Evolutionary conservation across 2,329 filamentous ascomycete species (phyloP).

Genomic region (Microdochium trichocladiopsis): DNA sequence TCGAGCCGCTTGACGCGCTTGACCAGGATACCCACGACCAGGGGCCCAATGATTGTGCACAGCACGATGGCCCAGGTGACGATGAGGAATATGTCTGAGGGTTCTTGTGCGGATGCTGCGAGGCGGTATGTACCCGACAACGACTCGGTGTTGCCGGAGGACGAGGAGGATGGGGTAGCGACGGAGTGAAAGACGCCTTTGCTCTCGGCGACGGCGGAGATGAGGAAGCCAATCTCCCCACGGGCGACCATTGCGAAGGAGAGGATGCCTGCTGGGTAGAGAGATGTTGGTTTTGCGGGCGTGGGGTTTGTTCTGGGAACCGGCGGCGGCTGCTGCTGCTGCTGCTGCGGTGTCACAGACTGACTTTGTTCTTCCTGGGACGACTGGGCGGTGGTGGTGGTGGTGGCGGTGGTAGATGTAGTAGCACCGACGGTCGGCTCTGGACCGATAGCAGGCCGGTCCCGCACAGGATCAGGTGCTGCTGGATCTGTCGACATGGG

Average conservation of each 20-base stretch:
- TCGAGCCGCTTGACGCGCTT: constrained; percentile 29
- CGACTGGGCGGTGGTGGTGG: neutral
- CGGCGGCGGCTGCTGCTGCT: neutral
- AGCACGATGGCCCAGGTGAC: constrained; percentile 48
- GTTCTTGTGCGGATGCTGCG: neutral
- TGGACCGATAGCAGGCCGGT: too few species aligned
- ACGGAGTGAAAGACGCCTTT: constrained; percentile 33
- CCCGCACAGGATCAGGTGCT: too few species aligned
- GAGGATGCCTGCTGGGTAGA: constrained; percentile 61
- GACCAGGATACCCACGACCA: constrained; percentile 39
- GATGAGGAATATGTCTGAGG: constrained; percentile 41
- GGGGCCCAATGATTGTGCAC: constrained; percentile 45
- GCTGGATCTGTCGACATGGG: neutral
- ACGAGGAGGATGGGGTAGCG: neutral
- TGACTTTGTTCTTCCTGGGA: neutral
- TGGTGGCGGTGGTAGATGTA: neutral
- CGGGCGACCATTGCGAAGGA: constrained; percentile 64
- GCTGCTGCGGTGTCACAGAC: too few species aligned
- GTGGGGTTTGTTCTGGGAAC: constrained; percentile 2
- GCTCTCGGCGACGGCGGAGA: constrained; percentile 59
- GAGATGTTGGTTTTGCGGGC: constrained; percentile 45
- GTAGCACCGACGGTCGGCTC: too few species aligned
- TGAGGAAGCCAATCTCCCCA: constrained; percentile 76
- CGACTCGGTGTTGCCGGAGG: neutral
- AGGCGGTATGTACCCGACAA: constrained; percentile 6